These are phyloP conservation scores for Onygenales sp. DNA, from an alignment of 2,329 filamentous ascomycete genomes.

Conservation along the genomic window DNA sequence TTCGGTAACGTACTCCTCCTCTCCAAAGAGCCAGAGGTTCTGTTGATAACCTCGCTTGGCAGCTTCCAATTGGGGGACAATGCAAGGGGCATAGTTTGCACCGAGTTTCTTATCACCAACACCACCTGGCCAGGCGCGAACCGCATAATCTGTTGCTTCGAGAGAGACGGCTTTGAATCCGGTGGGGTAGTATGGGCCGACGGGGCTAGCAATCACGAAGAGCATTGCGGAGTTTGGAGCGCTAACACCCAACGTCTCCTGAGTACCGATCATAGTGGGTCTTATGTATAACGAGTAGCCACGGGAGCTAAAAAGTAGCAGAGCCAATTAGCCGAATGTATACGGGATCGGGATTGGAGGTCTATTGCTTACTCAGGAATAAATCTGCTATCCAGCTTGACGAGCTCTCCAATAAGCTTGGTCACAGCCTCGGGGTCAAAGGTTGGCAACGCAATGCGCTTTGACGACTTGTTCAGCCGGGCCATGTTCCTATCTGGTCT, in stretches of 20 bases:
- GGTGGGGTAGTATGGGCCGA: slow-evolving; percentile 95
- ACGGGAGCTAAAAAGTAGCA: slow-evolving; percentile 36
- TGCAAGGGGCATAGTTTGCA: slow-evolving; percentile 98
- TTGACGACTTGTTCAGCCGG: slow-evolving; percentile 81
- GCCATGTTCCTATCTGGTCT: slow-evolving; percentile 94
- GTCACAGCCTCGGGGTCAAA: slow-evolving; percentile 67
- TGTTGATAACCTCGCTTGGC: slow-evolving; percentile 90
- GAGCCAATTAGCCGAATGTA: slow-evolving; percentile 8
- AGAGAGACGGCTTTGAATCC: slow-evolving; percentile 96
- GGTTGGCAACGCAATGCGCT: slow-evolving; percentile 85
- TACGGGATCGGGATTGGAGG: background rate
- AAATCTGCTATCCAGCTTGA: slow-evolving; percentile 74
- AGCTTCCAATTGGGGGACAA: slow-evolving; percentile 89
- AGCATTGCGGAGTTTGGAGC: slow-evolving; percentile 86
- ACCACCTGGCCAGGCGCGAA: slow-evolving; percentile 94
- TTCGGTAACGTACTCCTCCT: slow-evolving; percentile 92
- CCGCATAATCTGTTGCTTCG: slow-evolving; percentile 92
- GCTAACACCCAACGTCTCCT: slow-evolving; percentile 84
- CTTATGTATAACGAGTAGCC: slow-evolving; percentile 95
- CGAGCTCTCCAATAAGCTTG: slow-evolving; percentile 71
- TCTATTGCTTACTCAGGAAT: slow-evolving; percentile 58
- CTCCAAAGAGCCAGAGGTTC: slow-evolving; percentile 94
- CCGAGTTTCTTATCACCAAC: slow-evolving; percentile 98
- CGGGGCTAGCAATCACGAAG: slow-evolving; percentile 90
- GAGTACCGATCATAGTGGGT: slow-evolving; percentile 94